Evolutionary conservation across 768 basidiomycete genomes (phyloP).

Genomic region (Auricularia auricula-judae): DNA sequence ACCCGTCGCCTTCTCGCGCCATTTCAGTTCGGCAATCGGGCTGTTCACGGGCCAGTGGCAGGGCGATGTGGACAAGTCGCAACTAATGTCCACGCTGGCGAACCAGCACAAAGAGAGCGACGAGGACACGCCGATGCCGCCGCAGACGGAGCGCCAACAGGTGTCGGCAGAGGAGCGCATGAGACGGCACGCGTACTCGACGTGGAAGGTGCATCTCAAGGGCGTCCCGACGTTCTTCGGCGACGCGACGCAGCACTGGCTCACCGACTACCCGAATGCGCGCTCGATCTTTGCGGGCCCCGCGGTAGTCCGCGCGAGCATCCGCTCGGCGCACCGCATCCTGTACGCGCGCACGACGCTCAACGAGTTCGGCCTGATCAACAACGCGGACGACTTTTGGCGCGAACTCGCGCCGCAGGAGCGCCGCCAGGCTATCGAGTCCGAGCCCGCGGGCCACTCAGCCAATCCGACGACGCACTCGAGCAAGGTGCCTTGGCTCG

Average conservation of each 20-base stretch:
- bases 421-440: neutral
- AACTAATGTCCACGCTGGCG: too few species aligned
- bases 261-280: conserved; percentile 53
- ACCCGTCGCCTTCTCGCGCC: conserved; percentile 58
- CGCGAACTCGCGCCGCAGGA: conserved; percentile 8
- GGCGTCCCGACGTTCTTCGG: conserved; percentile 50
- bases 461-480: neutral
- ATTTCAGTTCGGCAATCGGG: conserved; percentile 63
- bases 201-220: conserved; percentile 64
- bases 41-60: conserved; percentile 49
- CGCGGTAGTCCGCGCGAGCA: conserved; percentile 47
- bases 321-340: conserved; percentile 63
- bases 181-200: conserved; percentile 37
- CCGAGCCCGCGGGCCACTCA: neutral
- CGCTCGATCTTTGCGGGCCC: conserved; percentile 61
- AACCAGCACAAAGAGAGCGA: too few species aligned
- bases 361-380: conserved; percentile 53
- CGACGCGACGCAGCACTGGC: conserved; percentile 55
- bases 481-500: conserved; percentile 9
- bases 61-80: conserved; percentile 28
- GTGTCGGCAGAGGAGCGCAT: neutral
- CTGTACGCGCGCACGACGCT: conserved; percentile 57
- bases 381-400: conserved; percentile 35
- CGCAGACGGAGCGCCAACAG: conserved; percentile 1
- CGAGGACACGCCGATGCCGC: neutral